Evolutionary conservation across 78 protist species (phyloP), one percentile per base, ranked within the genome.

Genomic region (Pelomyxa schiedti): DNA sequence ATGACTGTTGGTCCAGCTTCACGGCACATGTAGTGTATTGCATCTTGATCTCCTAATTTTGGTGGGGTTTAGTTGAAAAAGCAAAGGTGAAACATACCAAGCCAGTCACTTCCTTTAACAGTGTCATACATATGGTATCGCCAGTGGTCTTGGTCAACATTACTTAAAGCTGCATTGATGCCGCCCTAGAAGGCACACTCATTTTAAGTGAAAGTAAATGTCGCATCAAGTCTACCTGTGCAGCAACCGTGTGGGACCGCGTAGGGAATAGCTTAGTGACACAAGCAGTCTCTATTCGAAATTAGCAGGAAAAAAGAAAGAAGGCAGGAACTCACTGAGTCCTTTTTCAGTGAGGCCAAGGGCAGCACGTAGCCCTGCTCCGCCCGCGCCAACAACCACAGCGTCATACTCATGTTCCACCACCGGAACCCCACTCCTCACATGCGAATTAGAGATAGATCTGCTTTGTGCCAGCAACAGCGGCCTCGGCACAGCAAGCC

Each of bases 331-430:
- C n/a, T n/a, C n/a, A 53, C 90, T 86, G 80, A 84, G 88, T 30
- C 99, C 99, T 22, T 83, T 77, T 64, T 91, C 87, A 24, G 95
- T 88, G 30, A 94, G 83, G 22, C 97, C 97, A 36, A 94, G 81
- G 29, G 98, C 98, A 0, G 99, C 99, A 32, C 98, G 92, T 22
- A 97, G 89, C 6, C 99, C 99, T 1, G 98, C 98, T 39, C 99
- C 99, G n/a, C 99, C 99, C 8, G 99, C 98, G 65, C 99, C 99
- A 8, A 97, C 98, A 3, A 97, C 98, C 28, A 97, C 87, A 9
- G 94, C 95, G 69, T 97, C 99, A 68, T 87, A 95, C 39, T 84
- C 79, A 84, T 97, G 99, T 76, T 97, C 98, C 9, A 93, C 75
- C 26, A 95, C 65, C 32, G 86, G 80, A 89, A n/a, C n/a, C n/a